Conservation (phyloP, 106 monocot species). For the Narthecium ossifragum region DNA sequence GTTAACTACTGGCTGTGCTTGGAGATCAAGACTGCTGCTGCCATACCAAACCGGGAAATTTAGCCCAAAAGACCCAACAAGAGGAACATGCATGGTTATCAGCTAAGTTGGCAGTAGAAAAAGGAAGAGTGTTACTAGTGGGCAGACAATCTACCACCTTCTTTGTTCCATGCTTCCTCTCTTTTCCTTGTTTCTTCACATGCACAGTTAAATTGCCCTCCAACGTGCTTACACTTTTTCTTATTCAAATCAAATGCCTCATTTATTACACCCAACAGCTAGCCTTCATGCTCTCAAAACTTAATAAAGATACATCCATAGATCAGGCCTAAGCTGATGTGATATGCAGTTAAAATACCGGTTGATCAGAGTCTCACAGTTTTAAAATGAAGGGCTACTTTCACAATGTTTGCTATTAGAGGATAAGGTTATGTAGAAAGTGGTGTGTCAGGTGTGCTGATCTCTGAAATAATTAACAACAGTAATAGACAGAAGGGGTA, state of each 20-base stretch:
- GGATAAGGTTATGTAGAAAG: not conserved
- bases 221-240: not conserved
- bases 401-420: not conserved
- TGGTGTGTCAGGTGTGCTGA: not conserved
- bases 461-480: not conserved
- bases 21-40: not conserved
- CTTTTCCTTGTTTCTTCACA: conserved; percentile 4
- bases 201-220: not conserved
- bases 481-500: not conserved
- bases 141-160: conserved; percentile 14
- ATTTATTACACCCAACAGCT: not conserved
- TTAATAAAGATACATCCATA: not conserved
- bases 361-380: too few relatives aligned
- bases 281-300: not conserved
- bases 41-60: not conserved
- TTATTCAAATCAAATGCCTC: not conserved
- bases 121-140: conserved; percentile 2
- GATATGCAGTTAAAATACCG: not conserved
- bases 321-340: not conserved
- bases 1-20: not conserved
- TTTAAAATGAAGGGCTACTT: not conserved
- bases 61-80: conserved; percentile 9
- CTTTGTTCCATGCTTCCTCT: conserved; percentile 1
- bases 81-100: not conserved
- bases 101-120: not conserved